These are phyloP conservation scores for Polytolypa hystricis DNA, from an alignment of 2,329 filamentous ascomycete species.

Conservation along the genomic window DNA sequence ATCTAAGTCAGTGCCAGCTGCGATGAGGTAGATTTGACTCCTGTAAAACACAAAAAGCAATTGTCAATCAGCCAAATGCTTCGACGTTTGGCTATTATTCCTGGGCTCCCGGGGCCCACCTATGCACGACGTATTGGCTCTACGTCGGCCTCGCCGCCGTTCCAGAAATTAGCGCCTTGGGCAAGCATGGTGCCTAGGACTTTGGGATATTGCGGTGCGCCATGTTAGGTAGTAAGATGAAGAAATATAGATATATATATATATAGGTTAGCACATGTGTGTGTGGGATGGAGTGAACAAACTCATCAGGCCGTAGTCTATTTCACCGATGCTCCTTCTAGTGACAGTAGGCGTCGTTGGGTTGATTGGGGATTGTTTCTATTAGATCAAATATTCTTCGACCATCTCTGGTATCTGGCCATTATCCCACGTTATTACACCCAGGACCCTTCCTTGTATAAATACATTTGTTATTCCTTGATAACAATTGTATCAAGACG, in stretches of 20 bases:
- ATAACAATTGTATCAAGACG: too few species aligned
- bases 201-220: conserved; percentile 13
- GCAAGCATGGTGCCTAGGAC: conserved; percentile 43
- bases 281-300: neutral
- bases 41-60: too few species aligned
- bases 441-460: neutral
- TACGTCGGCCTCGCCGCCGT: conserved; percentile 21
- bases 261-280: neutral
- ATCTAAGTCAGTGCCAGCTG: too few species aligned
- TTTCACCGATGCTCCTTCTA: conserved; percentile 16
- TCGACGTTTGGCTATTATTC: too few species aligned
- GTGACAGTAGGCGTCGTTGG: conserved; percentile 11
- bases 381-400: neutral
- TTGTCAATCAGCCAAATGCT: too few species aligned
- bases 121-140: too few species aligned
- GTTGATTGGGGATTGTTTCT: neutral
- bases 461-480: neutral
- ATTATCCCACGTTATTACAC: too few species aligned
- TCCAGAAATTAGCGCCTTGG: conserved; percentile 22
- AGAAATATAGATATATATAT: neutral
- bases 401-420: neutral
- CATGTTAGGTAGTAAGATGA: conserved; percentile 14
- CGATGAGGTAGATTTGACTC: too few species aligned
- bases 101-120: too few species aligned
- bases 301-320: conserved; percentile 19